A percentile compares a stretch with the other conserved stretches of the same genome.
These are phyloP conservation scores for Backusella tuberculispora DNA, from an alignment of 192 early-diverging fungal species.

Conservation along the genomic window DNA sequence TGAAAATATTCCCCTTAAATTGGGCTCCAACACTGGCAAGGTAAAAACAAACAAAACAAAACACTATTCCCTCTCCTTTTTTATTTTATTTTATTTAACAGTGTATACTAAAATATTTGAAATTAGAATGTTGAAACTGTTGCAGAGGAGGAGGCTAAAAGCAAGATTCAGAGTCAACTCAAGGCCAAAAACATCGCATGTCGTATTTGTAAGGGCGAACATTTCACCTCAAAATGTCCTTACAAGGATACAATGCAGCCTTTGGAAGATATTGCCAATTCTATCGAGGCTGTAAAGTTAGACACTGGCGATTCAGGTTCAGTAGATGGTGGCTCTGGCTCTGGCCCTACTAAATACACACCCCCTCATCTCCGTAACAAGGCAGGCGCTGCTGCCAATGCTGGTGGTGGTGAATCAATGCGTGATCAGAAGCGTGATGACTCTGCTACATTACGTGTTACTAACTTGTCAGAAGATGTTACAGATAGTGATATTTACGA, in stretches of 20 bases:
- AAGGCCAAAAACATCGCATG: slow-evolving; percentile 88
- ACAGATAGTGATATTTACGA: slow-evolving; percentile 89
- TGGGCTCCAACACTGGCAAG: slow-evolving; percentile 71
- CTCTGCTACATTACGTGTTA: slow-evolving; percentile 82
- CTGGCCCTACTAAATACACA: slow-evolving; percentile 72
- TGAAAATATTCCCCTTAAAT: slow-evolving; percentile 86
- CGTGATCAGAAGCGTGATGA: slow-evolving; percentile 67
- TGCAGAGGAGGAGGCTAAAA: slow-evolving; percentile 67
- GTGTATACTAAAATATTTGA: not conserved
- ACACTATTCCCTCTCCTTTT: no score
- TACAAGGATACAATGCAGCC: slow-evolving; percentile 95
- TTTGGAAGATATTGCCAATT: slow-evolving; percentile 66
- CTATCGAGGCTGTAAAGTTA: slow-evolving; percentile 47
- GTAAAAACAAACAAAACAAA: slow-evolving; percentile 16
- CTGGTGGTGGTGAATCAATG: slow-evolving; percentile 50
- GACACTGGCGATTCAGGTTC: slow-evolving; percentile 32
- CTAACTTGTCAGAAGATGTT: slow-evolving; percentile 95
- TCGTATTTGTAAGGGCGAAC: slow-evolving; percentile 95
- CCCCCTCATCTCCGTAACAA: slow-evolving; percentile 85
- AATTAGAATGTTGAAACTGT: slow-evolving; percentile 36
- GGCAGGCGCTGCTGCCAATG: slow-evolving; percentile 31
- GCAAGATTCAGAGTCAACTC: slow-evolving; percentile 56
- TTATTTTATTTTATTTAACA: not conserved
- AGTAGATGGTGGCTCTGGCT: slow-evolving; percentile 4
- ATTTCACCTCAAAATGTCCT: slow-evolving; percentile 97